Conservation (phyloP, 1,284 basidiomycete species). For the Ganoderma lucidum region DNA sequence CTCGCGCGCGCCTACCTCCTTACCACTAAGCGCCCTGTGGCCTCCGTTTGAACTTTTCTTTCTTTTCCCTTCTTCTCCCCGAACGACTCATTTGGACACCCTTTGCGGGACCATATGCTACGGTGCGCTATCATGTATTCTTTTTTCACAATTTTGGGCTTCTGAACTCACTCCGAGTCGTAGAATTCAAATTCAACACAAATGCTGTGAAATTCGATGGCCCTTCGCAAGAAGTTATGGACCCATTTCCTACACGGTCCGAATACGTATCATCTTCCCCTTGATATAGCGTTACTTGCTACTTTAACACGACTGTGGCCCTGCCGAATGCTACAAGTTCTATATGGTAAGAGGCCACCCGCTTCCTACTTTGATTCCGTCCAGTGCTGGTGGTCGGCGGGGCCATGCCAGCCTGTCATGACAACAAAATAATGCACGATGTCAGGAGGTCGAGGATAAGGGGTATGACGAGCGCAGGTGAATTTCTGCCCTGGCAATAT, state of each 20-base stretch:
- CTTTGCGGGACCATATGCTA: not conserved
- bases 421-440: not conserved
- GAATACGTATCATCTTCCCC: no score
- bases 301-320: not conserved
- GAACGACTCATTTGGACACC: not conserved
- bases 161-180: no score
- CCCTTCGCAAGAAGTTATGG: no score
- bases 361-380: not conserved
- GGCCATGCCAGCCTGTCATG: not conserved
- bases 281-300: not conserved
- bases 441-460: not conserved
- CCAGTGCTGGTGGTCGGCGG: no score
- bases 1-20: not conserved
- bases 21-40: not conserved
- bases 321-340: not conserved
- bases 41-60: not conserved
- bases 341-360: not conserved
- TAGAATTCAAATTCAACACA: no score
- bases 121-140: no score
- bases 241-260: no score
- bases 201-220: no score
- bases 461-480: not conserved
- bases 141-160: not conserved
- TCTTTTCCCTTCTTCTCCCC: not conserved
- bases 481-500: no score